Evolutionary conservation across 345 rosid genomes (phyloP), one percentile per base, ranked within the genome.

Genomic region (Moricandia moricandioides): DNA sequence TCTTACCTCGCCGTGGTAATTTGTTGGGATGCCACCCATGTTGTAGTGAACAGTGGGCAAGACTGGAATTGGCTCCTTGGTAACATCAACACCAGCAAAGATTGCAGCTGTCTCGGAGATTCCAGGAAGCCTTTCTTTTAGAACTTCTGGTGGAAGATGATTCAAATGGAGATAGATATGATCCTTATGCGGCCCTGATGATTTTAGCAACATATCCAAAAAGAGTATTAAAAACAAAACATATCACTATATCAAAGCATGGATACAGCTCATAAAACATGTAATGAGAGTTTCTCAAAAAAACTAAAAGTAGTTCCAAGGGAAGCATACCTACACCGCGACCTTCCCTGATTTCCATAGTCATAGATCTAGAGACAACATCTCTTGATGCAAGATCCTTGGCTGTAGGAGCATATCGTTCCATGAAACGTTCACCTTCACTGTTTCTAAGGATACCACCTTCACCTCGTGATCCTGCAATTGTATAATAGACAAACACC

Each of bases 301-400:
- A 31, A 9, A 43, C 64, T 0, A 65, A 64, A 67, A 62, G 66
- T 47, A 49, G 69, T 49, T 60, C 16, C 4, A 3, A 72, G 39
- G 10, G 68, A 47, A 72, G 43, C 88, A 72, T 92, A 94, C 99
- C 99, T 82, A 92, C 97, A 78, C 99, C 99, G 80, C 97, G 97
- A 63, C 99, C 99, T 82, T 94, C 99, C 70, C 99, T 85, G 71
- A 94, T 94, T 84, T 94, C 99, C 95, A 94, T 90, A 52, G 99
- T 94, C 99, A 94, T 92, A 67, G 99, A 94, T 78, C 99, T 86
- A 24, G 99, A 94, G 77, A 94, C 99, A 73, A 94, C 97, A 85
- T 94, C 99, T 82, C 99, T 88, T 72, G 99, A 94, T 39, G 99
- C 99, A 84, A 94, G 99, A 88, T 94, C 99, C 79, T 94, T 94